phyloP scores from a whole-genome alignment of 2,329 filamentous ascomycete genomes.

The Leptographium galeiforme region DNA sequence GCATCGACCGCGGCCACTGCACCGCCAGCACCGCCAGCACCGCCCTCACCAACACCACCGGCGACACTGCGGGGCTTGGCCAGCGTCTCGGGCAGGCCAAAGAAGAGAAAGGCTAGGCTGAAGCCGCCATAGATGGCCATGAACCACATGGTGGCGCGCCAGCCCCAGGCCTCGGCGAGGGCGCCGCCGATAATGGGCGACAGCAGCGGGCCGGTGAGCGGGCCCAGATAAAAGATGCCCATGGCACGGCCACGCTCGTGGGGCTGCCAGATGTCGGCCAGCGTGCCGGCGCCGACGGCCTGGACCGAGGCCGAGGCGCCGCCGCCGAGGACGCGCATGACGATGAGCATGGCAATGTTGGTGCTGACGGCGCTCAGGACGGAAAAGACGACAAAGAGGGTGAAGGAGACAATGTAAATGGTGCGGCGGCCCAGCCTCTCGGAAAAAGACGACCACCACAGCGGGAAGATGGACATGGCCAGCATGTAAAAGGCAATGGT shows the following conservation, averaged over 20 bases:
- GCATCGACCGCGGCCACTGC: neutral
- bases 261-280: constrained; percentile 68
- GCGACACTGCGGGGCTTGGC: constrained; percentile 13
- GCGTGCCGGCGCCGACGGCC: constrained; percentile 70
- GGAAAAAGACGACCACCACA: constrained; percentile 79
- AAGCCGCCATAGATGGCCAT: constrained; percentile 55
- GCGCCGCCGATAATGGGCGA: constrained; percentile 66
- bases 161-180: constrained; percentile 54
- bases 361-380: constrained; percentile 54
- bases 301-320: constrained; percentile 71
- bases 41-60: neutral
- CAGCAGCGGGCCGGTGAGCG: constrained; percentile 59
- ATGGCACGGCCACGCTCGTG: constrained; percentile 65
- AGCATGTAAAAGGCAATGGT: constrained; percentile 73
- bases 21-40: neutral
- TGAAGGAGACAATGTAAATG: constrained; percentile 67
- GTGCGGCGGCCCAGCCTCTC: constrained; percentile 59
- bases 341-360: constrained; percentile 60
- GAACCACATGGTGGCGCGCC: constrained; percentile 71
- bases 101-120: constrained; percentile 40
- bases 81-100: constrained; percentile 55
- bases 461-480: constrained; percentile 67
- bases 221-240: constrained; percentile 71
- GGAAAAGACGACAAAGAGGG: constrained; percentile 58
- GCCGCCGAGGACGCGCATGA: constrained; percentile 60